A percentile compares a stretch with the other conserved stretches of the same genome.
Evolutionary conservation across 768 basidiomycete species (phyloP).

Genomic region (Mycena maculata): DNA sequence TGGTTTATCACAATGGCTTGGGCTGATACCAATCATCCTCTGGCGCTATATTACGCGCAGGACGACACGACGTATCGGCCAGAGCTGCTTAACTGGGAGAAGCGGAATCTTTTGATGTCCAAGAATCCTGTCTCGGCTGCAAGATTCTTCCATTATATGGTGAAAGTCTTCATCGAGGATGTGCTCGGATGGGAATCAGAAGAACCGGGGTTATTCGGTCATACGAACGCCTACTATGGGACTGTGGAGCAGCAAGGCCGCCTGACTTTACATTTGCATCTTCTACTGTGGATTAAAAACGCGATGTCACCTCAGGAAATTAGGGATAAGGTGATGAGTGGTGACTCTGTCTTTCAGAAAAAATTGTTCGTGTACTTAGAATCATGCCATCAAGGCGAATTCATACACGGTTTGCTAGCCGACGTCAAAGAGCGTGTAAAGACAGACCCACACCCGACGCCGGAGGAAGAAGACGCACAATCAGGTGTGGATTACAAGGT

Average conservation of each 20-base stretch:
- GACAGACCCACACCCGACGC: neutral
- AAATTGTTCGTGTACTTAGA: slow-evolving; percentile 46
- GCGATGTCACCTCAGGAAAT: slow-evolving; percentile 48
- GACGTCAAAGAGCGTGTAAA: slow-evolving; percentile 20
- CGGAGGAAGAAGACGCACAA: neutral
- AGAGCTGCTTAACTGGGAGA: neutral
- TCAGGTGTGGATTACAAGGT: slow-evolving; percentile 23
- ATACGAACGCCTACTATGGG: slow-evolving; percentile 45
- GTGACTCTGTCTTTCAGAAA: slow-evolving; percentile 39
- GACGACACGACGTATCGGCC: neutral
- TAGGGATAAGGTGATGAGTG: slow-evolving; percentile 39
- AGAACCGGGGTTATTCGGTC: slow-evolving; percentile 41
- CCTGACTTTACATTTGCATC: slow-evolving; percentile 51
- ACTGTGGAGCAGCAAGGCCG: slow-evolving; percentile 51
- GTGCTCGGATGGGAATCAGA: slow-evolving; percentile 34
- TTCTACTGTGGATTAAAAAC: slow-evolving; percentile 49
- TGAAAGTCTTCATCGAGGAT: slow-evolving; percentile 42
- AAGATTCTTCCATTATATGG: slow-evolving; percentile 47
- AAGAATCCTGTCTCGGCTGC: slow-evolving; percentile 46
- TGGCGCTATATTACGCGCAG: neutral
- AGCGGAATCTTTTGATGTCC: neutral
- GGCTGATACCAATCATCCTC: slow-evolving; percentile 23
- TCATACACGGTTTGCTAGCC: slow-evolving; percentile 37
- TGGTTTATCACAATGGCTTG: slow-evolving; percentile 52
- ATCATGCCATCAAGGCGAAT: slow-evolving; percentile 44